These are phyloP conservation scores for Chimonanthus praecox DNA, from an alignment of 164 flowering plant species.

Conservation along the genomic window DNA sequence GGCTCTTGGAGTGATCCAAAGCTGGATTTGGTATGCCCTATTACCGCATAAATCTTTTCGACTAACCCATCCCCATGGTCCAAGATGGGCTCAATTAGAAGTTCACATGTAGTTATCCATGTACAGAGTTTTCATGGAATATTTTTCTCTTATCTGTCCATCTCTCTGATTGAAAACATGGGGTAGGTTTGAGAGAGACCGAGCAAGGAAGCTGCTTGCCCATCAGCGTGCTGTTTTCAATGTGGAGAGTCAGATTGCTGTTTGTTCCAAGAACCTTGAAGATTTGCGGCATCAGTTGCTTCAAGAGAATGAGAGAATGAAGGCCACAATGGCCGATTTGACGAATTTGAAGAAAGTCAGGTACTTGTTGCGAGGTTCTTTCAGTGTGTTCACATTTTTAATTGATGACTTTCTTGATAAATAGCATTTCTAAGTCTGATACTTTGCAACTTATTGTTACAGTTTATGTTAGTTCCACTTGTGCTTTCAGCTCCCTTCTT, in stretches of 20 bases:
- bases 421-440: too few species aligned
- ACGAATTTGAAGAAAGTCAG: conserved; percentile 39
- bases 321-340: conserved; percentile 27
- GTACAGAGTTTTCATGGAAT: neutral
- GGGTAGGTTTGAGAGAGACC: conserved; percentile 56
- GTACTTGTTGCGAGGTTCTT: conserved; percentile 19
- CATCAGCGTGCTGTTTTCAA: conserved; percentile 45
- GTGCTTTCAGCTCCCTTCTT: too few species aligned
- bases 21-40: neutral
- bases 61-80: neutral
- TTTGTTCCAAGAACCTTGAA: conserved; percentile 23
- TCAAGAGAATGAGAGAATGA: conserved; percentile 1
- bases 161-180: neutral
- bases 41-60: neutral
- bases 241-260: conserved; percentile 44
- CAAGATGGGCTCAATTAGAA: neutral
- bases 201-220: conserved; percentile 33
- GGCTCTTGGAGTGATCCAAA: neutral
- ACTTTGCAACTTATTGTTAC: too few species aligned
- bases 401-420: too few species aligned
- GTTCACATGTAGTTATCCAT: neutral
- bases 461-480: too few species aligned
- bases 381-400: neutral
- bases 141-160: neutral
- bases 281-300: conserved; percentile 15